phyloP scores from a whole-genome alignment of 768 basidiomycete species.

The Amanita exitialis region DNA sequence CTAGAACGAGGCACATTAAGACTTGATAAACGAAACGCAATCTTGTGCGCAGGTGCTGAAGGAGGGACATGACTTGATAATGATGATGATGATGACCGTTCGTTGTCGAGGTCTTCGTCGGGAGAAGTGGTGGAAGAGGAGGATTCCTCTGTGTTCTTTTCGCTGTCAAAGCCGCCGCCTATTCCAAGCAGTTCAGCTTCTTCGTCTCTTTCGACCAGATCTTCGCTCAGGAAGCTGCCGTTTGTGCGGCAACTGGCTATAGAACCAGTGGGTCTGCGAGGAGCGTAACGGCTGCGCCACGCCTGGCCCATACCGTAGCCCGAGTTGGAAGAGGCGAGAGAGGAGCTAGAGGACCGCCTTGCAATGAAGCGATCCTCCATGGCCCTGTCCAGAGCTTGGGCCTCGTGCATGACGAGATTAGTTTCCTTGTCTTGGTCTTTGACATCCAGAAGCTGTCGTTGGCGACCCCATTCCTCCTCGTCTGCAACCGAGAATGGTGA shows the following conservation, averaged over 20 bases:
- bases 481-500: slow-evolving; percentile 40
- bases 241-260: slow-evolving; percentile 60
- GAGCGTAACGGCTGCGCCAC: slow-evolving; percentile 54
- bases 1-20: slow-evolving; percentile 26
- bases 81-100: slow-evolving; percentile 11
- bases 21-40: slow-evolving; percentile 45
- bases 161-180: slow-evolving; percentile 51
- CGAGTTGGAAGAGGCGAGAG: slow-evolving; percentile 40
- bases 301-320: slow-evolving; percentile 59
- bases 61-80: slow-evolving; percentile 29
- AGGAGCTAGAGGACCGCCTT: slow-evolving; percentile 62
- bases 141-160: slow-evolving; percentile 22
- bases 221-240: slow-evolving; percentile 66
- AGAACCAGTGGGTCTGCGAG: slow-evolving; percentile 65
- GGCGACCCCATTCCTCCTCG: slow-evolving; percentile 76
- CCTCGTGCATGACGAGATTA: slow-evolving; percentile 59
- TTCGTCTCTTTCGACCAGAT: slow-evolving; percentile 77
- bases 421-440: slow-evolving; percentile 46
- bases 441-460: slow-evolving; percentile 51
- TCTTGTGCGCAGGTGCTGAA: slow-evolving; percentile 49
- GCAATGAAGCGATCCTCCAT: slow-evolving; percentile 79
- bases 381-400: slow-evolving; percentile 74
- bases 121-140: slow-evolving; percentile 31
- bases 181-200: slow-evolving; percentile 62
- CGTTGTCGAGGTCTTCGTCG: slow-evolving; percentile 27